Evolutionary conservation across 345 rosid species (phyloP).

Genomic region (Atalantia buxifolia): DNA sequence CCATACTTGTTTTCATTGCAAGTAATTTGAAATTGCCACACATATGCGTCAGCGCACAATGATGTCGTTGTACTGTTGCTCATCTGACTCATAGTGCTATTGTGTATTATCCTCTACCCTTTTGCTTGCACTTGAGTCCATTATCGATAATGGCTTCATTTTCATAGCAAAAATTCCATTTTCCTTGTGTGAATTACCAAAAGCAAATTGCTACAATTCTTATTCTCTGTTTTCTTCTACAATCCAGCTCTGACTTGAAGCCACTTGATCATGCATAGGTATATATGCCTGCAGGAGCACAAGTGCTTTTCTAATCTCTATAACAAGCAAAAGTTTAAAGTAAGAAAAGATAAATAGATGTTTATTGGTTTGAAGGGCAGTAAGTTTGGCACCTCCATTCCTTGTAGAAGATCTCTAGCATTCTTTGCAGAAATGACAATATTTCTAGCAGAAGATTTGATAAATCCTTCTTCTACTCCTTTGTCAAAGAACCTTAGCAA

Average conservation of each 20-base stretch:
- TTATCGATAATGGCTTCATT: background rate
- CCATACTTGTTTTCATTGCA: background rate
- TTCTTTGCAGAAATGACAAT: conserved; percentile 45
- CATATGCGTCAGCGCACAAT: background rate
- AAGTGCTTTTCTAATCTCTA: background rate
- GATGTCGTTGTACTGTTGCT: background rate
- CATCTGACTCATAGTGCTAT: background rate
- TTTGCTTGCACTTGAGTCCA: background rate
- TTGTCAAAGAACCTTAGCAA: conserved; percentile 55
- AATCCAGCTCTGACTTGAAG: conserved; percentile 31
- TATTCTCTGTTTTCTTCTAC: background rate
- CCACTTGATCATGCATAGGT: conserved; percentile 37
- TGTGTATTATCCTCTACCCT: background rate
- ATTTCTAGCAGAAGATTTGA: conserved; percentile 34
- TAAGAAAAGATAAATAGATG: too few relatives aligned
- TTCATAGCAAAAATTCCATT: background rate
- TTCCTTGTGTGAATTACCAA: background rate
- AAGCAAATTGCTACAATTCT: conserved; percentile 10
- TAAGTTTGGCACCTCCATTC: conserved; percentile 40
- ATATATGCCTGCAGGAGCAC: conserved; percentile 40
- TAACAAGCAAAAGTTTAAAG: too few relatives aligned
- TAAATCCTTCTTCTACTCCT: conserved; percentile 59
- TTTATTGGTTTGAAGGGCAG: too few relatives aligned
- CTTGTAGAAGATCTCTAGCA: conserved; percentile 31
- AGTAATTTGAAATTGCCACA: background rate